phyloP scores from a whole-genome alignment of 768 basidiomycete species.

The Auricularia sp. region DNA sequence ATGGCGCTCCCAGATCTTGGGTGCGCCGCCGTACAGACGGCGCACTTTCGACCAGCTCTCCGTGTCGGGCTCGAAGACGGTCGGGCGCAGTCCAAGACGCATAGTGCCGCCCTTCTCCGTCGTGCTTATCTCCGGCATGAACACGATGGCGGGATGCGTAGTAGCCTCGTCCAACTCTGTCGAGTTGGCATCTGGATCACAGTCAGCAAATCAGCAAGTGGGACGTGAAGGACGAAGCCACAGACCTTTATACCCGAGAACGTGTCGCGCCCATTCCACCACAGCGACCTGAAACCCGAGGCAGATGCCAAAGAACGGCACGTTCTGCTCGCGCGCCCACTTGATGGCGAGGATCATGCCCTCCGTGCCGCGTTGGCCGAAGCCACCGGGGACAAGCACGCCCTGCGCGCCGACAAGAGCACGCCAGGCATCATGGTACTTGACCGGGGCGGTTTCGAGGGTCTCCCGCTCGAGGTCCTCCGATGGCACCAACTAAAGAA shows the following conservation, averaged over 20 bases:
- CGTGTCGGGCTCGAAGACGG: constrained; percentile 66
- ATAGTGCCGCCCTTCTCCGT: constrained; percentile 99
- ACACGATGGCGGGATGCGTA: constrained; percentile 70
- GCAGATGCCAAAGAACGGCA: constrained; percentile 94
- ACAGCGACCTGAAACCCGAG: constrained; percentile 97
- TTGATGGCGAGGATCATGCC: constrained; percentile 98
- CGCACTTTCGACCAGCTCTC: constrained; percentile 64
- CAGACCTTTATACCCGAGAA: constrained; percentile 42
- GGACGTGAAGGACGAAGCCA: constrained; percentile 27
- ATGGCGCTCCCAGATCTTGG: constrained; percentile 90
- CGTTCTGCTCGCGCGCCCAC: constrained; percentile 89
- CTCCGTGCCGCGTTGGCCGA: constrained; percentile 86
- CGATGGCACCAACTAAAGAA: constrained; percentile 84
- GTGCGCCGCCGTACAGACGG: constrained; percentile 71
- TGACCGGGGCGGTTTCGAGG: constrained; percentile 69
- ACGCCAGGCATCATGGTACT: constrained; percentile 93
- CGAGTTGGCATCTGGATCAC: constrained; percentile 63
- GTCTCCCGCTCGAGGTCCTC: constrained; percentile 78
- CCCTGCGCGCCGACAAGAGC: constrained; percentile 80
- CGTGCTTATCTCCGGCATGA: constrained; percentile 98
- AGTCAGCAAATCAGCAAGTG: constrained; percentile 1
- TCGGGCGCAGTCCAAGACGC: constrained; percentile 96
- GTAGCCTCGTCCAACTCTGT: constrained; percentile 61
- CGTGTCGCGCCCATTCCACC: constrained; percentile 85
- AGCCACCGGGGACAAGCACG: constrained; percentile 95